Conservation (phyloP, 2,329 filamentous ascomycete genomes). For the Penicillium hordei region DNA sequence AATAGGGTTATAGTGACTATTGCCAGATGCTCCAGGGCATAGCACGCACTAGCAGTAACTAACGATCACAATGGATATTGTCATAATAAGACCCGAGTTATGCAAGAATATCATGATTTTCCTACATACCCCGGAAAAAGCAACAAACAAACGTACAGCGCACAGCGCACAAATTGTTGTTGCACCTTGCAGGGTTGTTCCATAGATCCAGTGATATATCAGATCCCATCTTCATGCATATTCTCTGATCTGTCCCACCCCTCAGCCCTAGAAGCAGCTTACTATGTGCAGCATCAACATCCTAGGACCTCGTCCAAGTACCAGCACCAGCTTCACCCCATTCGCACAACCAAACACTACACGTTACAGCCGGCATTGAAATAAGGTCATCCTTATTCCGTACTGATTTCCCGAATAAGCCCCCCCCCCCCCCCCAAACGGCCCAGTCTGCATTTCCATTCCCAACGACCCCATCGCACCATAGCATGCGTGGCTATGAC, state of each 20-base stretch:
- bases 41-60: slow-evolving; percentile 4
- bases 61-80: slow-evolving; percentile 4
- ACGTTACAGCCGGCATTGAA: not conserved
- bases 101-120: not conserved
- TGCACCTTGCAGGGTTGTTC: not conserved
- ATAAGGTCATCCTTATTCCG: not conserved
- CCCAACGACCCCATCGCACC: not conserved
- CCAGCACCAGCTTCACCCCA: not conserved
- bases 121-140: not conserved
- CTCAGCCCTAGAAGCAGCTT: slow-evolving; percentile 7
- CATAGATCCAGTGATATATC: slow-evolving; percentile 12
- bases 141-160: not conserved
- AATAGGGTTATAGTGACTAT: slow-evolving; percentile 2
- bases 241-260: slow-evolving; percentile 1
- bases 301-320: not conserved
- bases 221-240: slow-evolving; percentile 14
- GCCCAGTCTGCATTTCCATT: not conserved
- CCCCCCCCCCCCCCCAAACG: not conserved
- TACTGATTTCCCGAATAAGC: not conserved
- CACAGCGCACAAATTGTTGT: not conserved
- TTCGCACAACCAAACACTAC: not conserved
- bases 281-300: not conserved
- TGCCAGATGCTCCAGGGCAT: not conserved
- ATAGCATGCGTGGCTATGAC: not conserved
- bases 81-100: not conserved